phyloP scores from a whole-genome alignment of 768 basidiomycete genomes.

The Boletus fagicola region DNA sequence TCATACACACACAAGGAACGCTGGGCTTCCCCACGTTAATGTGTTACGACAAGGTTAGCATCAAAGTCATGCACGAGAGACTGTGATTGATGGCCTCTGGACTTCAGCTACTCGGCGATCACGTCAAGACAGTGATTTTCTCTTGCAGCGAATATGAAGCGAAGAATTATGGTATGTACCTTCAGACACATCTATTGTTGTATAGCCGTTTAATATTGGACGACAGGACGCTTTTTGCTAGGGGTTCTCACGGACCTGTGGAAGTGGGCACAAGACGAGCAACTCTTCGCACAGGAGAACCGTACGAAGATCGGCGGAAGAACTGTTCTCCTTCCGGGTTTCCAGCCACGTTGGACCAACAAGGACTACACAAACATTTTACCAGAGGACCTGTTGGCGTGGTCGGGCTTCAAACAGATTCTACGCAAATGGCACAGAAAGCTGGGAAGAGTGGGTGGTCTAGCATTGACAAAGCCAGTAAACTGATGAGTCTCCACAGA shows the following conservation, averaged over 20 bases:
- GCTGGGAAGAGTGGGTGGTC: constrained; percentile 57
- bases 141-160: constrained; percentile 97
- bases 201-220: not conserved
- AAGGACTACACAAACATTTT: constrained; percentile 41
- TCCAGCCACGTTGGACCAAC: constrained; percentile 53
- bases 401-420: constrained; percentile 68
- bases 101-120: constrained; percentile 74
- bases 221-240: constrained; percentile 78
- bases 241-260: constrained; percentile 75
- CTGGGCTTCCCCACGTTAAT: constrained; percentile 82
- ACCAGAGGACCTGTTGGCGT: constrained; percentile 58
- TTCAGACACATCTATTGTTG: not conserved
- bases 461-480: not conserved
- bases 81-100: constrained; percentile 5
- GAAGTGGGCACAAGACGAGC: constrained; percentile 78
- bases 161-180: constrained; percentile 77
- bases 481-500: constrained; percentile 41
- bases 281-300: constrained; percentile 69
- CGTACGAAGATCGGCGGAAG: constrained; percentile 63
- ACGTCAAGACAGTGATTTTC: constrained; percentile 81
- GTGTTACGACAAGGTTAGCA: constrained; percentile 75
- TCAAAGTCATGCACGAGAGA: not conserved
- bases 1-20: constrained; percentile 86
- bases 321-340: constrained; percentile 62
- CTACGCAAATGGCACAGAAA: constrained; percentile 84